Evolutionary conservation across 2,329 filamentous ascomycete genomes (phyloP), one percentile per base, ranked within the genome.

Genomic region (Colletotrichum brevisporum): DNA sequence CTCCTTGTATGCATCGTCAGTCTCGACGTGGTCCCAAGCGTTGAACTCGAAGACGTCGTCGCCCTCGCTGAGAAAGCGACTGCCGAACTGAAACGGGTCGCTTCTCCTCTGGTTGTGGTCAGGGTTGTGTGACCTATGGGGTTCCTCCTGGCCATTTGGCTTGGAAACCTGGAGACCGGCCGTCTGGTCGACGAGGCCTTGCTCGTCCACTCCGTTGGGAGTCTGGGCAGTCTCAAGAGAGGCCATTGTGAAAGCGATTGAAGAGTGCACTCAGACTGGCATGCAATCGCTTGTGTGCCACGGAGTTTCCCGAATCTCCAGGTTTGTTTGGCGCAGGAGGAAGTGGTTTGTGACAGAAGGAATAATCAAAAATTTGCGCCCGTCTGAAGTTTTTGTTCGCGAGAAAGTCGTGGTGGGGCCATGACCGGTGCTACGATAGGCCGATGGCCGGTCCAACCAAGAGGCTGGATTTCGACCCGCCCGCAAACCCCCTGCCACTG

Each of bases 11-110:
- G 91, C 87, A 74, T 94, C 90, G 83, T 98, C 95, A 78, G 94
- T 94, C 81, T 95, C 92, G 78, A 98, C 96, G 79, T 99, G 95
- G 79, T 99, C 96, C 96, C 96, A 99, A 45, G 96, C 96, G 81
- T 99, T 99, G 89, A 96, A 97, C 80, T 97, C 92, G 83, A 95
- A 99, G 76, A 97, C 93, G 78, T 98, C 88, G 83, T 97, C 95
- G 77, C 90, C 89, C 79, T 95, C 87, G 75, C 92, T 90, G 59
- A 99, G 89, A 76, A 89, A 93, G 69, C 95, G 93, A 55, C 93
- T 96, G 70, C 96, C 96, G 80, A 99, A 99, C 81, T 97, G 92
- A 81, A 98, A 99, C 18, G 96, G 96, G 77, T 98, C 94, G 77
- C 84, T 93, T 75, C 94, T 89, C 84, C 98, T 98, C 82, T 92